Conservation (phyloP, 371 early-diverging fungal species). For the Mortierella sp. region DNA sequence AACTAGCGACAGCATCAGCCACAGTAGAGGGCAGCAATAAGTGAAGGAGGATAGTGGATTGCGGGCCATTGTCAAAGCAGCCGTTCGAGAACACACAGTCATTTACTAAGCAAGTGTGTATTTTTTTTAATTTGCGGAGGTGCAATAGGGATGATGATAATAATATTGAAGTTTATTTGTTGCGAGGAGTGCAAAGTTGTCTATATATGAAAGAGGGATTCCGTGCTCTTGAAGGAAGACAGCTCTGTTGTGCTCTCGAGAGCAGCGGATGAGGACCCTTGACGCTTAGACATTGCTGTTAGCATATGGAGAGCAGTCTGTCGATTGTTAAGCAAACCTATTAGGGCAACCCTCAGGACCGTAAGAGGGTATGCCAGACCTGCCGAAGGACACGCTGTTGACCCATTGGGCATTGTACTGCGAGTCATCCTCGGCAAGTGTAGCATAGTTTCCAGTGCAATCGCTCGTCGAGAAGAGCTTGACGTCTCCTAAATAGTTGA, state of each 20-base stretch:
- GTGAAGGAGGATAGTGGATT: neutral
- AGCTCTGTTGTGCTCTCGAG: neutral
- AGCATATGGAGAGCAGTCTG: neutral
- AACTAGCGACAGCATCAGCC: neutral
- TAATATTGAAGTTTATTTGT: neutral
- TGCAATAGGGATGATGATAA: neutral
- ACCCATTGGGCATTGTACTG: slow-evolving; percentile 24
- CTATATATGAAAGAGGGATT: neutral
- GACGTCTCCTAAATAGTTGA: slow-evolving; percentile 17
- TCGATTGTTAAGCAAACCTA: neutral
- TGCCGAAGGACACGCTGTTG: slow-evolving; percentile 24
- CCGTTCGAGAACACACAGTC: neutral
- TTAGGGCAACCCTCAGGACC: slow-evolving; percentile 11
- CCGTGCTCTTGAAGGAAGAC: neutral
- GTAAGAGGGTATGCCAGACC: slow-evolving; percentile 18
- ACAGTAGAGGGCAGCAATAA: neutral
- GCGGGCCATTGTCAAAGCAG: neutral
- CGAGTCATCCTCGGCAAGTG: slow-evolving; percentile 11
- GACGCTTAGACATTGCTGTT: neutral
- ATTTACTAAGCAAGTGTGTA: neutral
- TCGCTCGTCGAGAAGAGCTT: slow-evolving; percentile 23
- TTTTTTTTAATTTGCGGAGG: neutral
- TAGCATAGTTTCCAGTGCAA: slow-evolving; percentile 28
- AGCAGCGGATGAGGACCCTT: neutral
- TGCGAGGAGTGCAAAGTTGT: neutral